These are phyloP conservation scores for Cryptococcus depauperatus DNA, from an alignment of 1,284 basidiomycete genomes.

Conservation along the genomic window DNA sequence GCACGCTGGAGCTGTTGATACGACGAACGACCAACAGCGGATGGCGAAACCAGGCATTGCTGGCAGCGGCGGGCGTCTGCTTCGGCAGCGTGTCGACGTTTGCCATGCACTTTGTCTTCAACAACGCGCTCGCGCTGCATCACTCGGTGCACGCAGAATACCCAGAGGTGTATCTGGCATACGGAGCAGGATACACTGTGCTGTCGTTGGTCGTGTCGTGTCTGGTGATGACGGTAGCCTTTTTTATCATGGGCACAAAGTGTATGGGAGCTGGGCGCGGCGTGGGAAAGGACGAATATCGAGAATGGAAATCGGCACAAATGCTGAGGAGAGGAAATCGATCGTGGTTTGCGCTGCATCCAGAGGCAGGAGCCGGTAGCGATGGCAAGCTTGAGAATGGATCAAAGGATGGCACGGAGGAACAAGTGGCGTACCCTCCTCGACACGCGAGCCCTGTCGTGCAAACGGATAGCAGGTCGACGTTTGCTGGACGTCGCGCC, in stretches of 20 bases:
- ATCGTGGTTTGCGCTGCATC: constrained; percentile 33
- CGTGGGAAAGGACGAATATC: constrained; percentile 23
- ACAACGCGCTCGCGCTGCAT: constrained; percentile 44
- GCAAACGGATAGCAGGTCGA: too few relatives aligned
- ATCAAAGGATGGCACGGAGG: too few relatives aligned
- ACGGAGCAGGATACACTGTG: constrained; percentile 45
- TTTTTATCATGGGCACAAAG: constrained; percentile 47
- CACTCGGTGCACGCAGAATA: constrained; percentile 29
- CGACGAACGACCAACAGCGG: constrained; percentile 45
- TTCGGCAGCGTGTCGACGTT: constrained; percentile 48
- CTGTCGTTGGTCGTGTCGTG: constrained; percentile 46
- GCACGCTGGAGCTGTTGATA: constrained; percentile 46
- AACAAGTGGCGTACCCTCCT: too few relatives aligned
- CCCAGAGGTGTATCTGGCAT: constrained; percentile 37
- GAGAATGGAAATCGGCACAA: constrained; percentile 25
- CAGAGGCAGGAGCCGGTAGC: neutral
- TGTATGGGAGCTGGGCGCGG: constrained; percentile 15
- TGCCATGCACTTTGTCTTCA: constrained; percentile 47
- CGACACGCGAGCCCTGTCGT: too few relatives aligned
- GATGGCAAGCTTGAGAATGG: neutral
- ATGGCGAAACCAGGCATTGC: constrained; percentile 40
- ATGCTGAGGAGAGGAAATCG: constrained; percentile 17
- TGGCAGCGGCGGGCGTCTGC: constrained; percentile 43
- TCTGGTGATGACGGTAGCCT: constrained; percentile 45
- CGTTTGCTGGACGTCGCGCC: constrained; percentile 22